These are phyloP conservation scores for Pestalotiopsis sp. DNA, from an alignment of 2,329 filamentous ascomycete genomes.

Conservation along the genomic window DNA sequence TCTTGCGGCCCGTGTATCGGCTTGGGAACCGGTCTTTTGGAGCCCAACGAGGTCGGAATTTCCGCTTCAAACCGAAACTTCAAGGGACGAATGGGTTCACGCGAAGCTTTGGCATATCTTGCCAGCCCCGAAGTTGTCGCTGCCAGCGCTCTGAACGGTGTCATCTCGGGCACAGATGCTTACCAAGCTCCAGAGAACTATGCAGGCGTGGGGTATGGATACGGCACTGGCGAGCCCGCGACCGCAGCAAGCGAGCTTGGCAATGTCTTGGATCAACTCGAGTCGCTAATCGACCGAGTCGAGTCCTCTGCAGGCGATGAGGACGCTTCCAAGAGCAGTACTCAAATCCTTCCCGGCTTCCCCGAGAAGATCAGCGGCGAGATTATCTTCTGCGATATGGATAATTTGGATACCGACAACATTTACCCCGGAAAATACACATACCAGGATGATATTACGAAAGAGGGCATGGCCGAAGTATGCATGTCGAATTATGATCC, in stretches of 20 bases:
- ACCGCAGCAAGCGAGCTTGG: constrained; percentile 72
- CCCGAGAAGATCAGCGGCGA: constrained; percentile 81
- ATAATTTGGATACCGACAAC: constrained; percentile 80
- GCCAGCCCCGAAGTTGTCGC: constrained; percentile 90
- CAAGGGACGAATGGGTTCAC: constrained; percentile 85
- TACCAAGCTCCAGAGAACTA: constrained; percentile 73
- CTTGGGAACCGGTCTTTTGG: constrained; percentile 73
- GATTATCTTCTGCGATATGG: constrained; percentile 83
- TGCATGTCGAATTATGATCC: constrained; percentile 95
- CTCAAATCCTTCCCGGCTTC: constrained; percentile 82
- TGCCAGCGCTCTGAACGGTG: constrained; percentile 76
- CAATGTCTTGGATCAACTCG: constrained; percentile 69
- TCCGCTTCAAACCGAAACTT: constrained; percentile 86
- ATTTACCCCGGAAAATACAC: constrained; percentile 94
- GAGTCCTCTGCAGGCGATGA: constrained; percentile 44
- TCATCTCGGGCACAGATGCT: constrained; percentile 75
- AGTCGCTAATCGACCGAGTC: constrained; percentile 58
- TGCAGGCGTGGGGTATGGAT: constrained; percentile 67
- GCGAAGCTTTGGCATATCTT: constrained; percentile 80
- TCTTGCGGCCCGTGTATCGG: constrained; percentile 89
- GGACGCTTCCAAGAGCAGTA: constrained; percentile 43
- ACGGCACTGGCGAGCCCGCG: constrained; percentile 70
- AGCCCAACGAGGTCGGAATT: constrained; percentile 86
- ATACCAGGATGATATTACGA: constrained; percentile 81
- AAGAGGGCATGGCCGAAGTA: constrained; percentile 81